phyloP scores from a whole-genome alignment of 2,329 filamentous ascomycete genomes.

The Alternaria alternata region DNA sequence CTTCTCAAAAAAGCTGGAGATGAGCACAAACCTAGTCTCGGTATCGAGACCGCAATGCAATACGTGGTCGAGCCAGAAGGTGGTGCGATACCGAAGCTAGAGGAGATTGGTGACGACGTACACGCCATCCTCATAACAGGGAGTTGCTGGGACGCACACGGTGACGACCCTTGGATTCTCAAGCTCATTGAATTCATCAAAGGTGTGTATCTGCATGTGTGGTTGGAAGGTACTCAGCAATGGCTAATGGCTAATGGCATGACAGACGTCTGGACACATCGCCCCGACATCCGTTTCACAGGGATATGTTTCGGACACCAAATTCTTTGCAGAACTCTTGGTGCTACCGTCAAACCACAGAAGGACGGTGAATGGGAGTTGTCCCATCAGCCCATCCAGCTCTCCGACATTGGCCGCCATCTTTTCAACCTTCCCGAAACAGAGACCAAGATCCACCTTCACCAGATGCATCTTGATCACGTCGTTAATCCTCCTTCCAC shows the following conservation, averaged over 20 bases:
- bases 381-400: constrained; percentile 53
- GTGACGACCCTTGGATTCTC: constrained; percentile 55
- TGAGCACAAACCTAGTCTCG: constrained; percentile 62
- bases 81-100: constrained; percentile 54
- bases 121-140: constrained; percentile 58
- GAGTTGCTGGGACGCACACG: constrained; percentile 59
- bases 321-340: constrained; percentile 55
- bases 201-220: constrained; percentile 38
- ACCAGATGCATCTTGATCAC: constrained; percentile 60
- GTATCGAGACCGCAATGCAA: constrained; percentile 63
- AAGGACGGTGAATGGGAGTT: constrained; percentile 57
- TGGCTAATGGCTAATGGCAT: constrained; percentile 17
- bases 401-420: constrained; percentile 52
- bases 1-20: constrained; percentile 62
- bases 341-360: constrained; percentile 50
- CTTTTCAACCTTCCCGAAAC: constrained; percentile 51
- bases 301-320: constrained; percentile 61
- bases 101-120: constrained; percentile 57
- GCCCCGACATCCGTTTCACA: constrained; percentile 61
- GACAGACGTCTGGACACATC: constrained; percentile 59
- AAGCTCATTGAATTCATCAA: constrained; percentile 56
- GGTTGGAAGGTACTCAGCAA: background rate
- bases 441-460: constrained; percentile 49
- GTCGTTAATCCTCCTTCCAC: constrained; percentile 48
- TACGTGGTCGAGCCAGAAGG: constrained; percentile 59